Conservation (phyloP, 2,329 filamentous ascomycete species). For the Thermoascus crustaceus region DNA sequence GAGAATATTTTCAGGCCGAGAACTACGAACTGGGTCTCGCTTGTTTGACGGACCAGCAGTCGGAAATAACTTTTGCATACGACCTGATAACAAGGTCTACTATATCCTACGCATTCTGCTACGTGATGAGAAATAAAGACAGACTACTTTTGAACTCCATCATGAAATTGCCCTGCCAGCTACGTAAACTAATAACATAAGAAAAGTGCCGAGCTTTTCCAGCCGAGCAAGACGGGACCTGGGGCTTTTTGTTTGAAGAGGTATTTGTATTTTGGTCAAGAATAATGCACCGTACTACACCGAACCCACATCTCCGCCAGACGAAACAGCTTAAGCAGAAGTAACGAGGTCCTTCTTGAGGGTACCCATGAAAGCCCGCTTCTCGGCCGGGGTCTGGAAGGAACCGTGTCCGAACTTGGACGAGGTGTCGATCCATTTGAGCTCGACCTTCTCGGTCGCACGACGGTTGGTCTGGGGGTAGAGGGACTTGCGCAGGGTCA, state of each 20-base stretch:
- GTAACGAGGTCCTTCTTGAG: constrained; percentile 93
- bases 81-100: no score
- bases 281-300: constrained; percentile 29
- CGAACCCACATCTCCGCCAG: constrained; percentile 18
- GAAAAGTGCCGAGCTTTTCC: constrained; percentile 1
- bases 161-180: constrained; percentile 1
- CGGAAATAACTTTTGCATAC: no score
- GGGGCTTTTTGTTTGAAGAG: constrained; percentile 21
- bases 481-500: constrained; percentile 98
- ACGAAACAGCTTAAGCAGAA: constrained; percentile 44
- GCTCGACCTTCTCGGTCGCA: constrained; percentile 96
- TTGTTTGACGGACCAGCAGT: no score
- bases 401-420: constrained; percentile 99
- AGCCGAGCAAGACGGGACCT: constrained; percentile 1
- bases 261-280: constrained; percentile 36
- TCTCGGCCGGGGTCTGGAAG: constrained; percentile 97
- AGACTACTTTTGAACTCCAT: constrained; percentile 1
- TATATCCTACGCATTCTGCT: background rate
- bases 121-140: background rate
- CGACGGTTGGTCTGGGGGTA: constrained; percentile 93
- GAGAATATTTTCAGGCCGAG: no score
- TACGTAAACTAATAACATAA: constrained; percentile 1
- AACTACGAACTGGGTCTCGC: no score
- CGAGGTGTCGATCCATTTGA: constrained; percentile 99
- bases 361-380: constrained; percentile 93